Evolutionary conservation across 345 rosid species (phyloP).

Genomic region (Citrus sinensis): DNA sequence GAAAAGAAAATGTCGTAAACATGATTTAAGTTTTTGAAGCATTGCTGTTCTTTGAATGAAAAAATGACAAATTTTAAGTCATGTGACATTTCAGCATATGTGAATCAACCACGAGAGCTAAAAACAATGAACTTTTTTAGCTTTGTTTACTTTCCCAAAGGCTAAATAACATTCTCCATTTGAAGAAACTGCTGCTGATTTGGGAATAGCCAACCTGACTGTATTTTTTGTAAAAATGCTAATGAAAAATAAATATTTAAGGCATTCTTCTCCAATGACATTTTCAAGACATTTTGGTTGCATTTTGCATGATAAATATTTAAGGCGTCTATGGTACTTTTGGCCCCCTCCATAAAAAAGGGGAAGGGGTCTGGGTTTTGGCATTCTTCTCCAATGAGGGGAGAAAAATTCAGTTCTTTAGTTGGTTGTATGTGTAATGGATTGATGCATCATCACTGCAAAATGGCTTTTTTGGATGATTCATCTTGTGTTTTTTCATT

Average conservation of each 20-base stretch:
- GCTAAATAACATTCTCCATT: neutral
- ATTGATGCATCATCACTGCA: neutral
- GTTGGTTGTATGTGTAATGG: neutral
- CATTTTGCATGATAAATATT: neutral
- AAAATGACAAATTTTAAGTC: neutral
- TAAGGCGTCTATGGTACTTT: neutral
- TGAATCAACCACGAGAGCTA: neutral
- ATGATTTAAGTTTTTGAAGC: neutral
- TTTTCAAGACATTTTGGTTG: neutral
- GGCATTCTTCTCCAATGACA: no score
- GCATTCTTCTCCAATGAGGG: neutral
- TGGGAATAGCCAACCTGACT: neutral
- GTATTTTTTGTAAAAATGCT: neutral
- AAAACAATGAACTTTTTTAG: neutral
- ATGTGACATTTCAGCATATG: neutral
- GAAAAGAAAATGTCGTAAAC: neutral
- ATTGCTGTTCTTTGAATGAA: neutral
- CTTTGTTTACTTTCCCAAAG: neutral
- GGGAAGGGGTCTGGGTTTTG: no score
- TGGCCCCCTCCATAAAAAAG: no score
- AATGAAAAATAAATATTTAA: neutral
- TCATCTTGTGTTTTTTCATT: neutral
- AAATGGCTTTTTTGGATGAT: neutral
- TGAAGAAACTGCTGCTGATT: neutral
- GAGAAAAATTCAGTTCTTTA: neutral